phyloP scores from a whole-genome alignment of 2,329 filamentous ascomycete genomes.

The Alternaria dauci region DNA sequence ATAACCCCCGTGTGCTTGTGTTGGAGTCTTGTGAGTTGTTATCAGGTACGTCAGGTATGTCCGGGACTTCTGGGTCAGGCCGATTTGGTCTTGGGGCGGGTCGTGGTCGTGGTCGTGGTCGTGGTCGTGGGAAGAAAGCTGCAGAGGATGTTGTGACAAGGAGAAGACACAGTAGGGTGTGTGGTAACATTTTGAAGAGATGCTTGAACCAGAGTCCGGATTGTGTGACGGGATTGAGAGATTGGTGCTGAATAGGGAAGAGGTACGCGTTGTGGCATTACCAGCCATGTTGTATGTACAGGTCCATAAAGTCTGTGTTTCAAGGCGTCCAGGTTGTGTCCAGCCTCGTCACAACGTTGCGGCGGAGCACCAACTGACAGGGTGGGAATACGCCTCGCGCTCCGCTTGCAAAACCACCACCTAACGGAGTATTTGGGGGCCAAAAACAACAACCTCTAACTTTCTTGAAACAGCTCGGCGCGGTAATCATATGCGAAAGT shows the following conservation, averaged over 20 bases:
- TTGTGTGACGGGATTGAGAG: background rate
- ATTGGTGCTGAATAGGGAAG: background rate
- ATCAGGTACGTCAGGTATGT: background rate
- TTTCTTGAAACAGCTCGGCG: background rate
- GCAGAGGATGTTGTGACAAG: background rate
- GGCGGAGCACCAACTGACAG: background rate
- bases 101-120: background rate
- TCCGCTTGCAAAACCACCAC: background rate
- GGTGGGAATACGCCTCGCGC: background rate
- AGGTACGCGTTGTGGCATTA: background rate
- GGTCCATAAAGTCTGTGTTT: background rate
- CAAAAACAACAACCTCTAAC: background rate
- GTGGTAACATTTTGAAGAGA: background rate
- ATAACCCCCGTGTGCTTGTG: no score
- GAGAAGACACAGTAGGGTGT: background rate
- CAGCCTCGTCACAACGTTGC: background rate
- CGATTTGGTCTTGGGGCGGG: background rate
- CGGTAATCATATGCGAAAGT: background rate
- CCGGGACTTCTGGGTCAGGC: background rate
- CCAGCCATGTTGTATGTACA: background rate
- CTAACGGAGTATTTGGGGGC: background rate
- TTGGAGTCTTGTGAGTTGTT: background rate
- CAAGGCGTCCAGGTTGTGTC: background rate
- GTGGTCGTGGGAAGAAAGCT: background rate
- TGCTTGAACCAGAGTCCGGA: background rate